These are phyloP conservation scores for Suhomyces xylopsoci DNA, from an alignment of 805 yeast genomes.

Conservation along the genomic window DNA sequence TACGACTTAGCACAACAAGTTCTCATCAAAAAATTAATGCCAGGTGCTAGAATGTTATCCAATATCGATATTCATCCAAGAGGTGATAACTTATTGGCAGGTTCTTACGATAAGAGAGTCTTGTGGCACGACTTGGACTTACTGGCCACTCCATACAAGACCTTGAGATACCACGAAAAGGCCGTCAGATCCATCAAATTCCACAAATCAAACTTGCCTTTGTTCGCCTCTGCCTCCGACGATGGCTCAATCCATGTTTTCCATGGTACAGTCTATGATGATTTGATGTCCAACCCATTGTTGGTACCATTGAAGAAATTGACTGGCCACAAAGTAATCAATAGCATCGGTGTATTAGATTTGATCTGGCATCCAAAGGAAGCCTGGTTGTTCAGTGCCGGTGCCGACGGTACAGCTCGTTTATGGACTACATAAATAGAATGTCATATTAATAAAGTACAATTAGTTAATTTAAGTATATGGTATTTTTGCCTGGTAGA, in stretches of 20 bases:
- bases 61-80: conserved; percentile 91
- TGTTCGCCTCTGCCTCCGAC: conserved; percentile 92
- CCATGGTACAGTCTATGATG: conserved; percentile 96
- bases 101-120: conserved; percentile 91
- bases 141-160: conserved; percentile 86
- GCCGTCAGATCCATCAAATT: conserved; percentile 87
- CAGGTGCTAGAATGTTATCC: conserved; percentile 95
- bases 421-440: conserved; percentile 79
- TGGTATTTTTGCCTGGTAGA: conserved; percentile 9
- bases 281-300: conserved; percentile 90
- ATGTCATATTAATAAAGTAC: neutral
- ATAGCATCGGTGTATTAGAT: conserved; percentile 82
- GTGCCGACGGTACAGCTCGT: conserved; percentile 95
- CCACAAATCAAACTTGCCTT: conserved; percentile 82
- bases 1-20: conserved; percentile 88
- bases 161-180: conserved; percentile 88
- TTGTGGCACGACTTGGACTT: conserved; percentile 97
- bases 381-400: conserved; percentile 96
- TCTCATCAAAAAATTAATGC: conserved; percentile 77
- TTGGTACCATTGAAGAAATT: conserved; percentile 93
- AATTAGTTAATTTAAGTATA: neutral
- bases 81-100: conserved; percentile 91
- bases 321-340: conserved; percentile 79
- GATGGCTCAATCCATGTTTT: conserved; percentile 91
- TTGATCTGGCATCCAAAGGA: conserved; percentile 96